A percentile compares a stretch with the other conserved stretches of the same genome.
Evolutionary conservation across 2,329 filamentous ascomycete species (phyloP).

Genomic region (Endocalyx cinctus): DNA sequence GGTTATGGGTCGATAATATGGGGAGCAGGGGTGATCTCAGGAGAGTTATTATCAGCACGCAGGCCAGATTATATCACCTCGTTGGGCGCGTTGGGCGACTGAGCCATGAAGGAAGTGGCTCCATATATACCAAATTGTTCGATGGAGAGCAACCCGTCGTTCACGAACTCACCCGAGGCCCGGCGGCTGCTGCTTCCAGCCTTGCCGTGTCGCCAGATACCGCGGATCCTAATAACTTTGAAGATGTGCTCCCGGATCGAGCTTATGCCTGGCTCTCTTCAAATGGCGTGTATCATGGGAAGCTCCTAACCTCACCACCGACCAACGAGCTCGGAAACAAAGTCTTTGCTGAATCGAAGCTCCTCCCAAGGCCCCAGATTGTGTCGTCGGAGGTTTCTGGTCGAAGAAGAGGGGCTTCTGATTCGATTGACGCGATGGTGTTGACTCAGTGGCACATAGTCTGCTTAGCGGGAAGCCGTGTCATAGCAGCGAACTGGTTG

Average conservation of each 20-base stretch:
- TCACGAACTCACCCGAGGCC: conserved; percentile 64
- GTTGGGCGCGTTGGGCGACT: conserved; percentile 70
- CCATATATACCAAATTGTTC: conserved; percentile 83
- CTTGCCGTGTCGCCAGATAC: conserved; percentile 75
- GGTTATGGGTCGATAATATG: conserved; percentile 77
- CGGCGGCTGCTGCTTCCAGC: conserved; percentile 55
- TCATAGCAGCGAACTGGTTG: conserved; percentile 82
- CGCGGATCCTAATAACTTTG: conserved; percentile 47
- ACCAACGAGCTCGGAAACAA: conserved; percentile 64
- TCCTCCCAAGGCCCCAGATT: conserved; percentile 71
- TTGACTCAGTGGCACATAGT: conserved; percentile 94
- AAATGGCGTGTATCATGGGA: conserved; percentile 85
- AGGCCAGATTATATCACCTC: conserved; percentile 73
- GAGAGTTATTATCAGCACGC: conserved; percentile 75
- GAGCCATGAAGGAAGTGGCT: conserved; percentile 72
- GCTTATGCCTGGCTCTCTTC: conserved; percentile 88
- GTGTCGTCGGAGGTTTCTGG: conserved; percentile 61
- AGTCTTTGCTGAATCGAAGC: conserved; percentile 73
- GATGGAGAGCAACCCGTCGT: conserved; percentile 77
- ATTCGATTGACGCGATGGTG: conserved; percentile 73
- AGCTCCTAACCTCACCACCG: conserved; percentile 58
- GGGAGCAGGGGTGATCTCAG: conserved; percentile 65
- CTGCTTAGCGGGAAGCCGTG: conserved; percentile 72
- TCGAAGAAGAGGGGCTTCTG: conserved; percentile 61
- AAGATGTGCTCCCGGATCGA: conserved; percentile 59